Base-by-base conservation (phyloP, 2,329 filamentous ascomycete species). In the Microcera coccophila region DNA sequence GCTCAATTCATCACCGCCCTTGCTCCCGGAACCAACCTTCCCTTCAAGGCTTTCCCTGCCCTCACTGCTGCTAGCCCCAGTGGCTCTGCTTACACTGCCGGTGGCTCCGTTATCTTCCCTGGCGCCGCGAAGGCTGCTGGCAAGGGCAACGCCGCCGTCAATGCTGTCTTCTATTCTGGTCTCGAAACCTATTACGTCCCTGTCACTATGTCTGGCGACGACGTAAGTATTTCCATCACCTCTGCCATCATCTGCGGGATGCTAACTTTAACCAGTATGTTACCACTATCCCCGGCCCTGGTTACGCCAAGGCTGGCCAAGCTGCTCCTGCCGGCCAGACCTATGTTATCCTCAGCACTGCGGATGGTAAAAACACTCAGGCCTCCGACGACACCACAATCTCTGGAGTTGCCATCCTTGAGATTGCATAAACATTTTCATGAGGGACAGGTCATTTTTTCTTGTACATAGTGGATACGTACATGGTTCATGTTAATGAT, bases 21-120 rank as follows among this genome's bases (percentile, higher is more conserved):
- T 85, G 81, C 62, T 79, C 82, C 2, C 49, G 65, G 5, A 67
- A 63, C 52, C 82, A 82, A 59, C 64, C 71, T 0, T 50, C 65
- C 2, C 68, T 85, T 86, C 58, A 79, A 73, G 64, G 74, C 78
- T 0, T 83, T 84, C 65, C 78, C 79, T 4, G 48, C 58, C 11
- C 65, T 84, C 14, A 48, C 58, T 15, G 48, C 65, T 3, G 50
- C 59, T 18, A 46, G 63, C 14, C 54, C 52, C 7, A 53, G 5
- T 17, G 18, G 33, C 20, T 15, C 15, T n/a, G 33, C 5, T 20
- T 19, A 19, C 18, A 12, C 8, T 5, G 33, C 33, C 4, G 33
- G 33, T 19, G 31, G 26, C 22, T 36, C 40, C 9, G 12, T 47
- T n/a, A 34, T 22, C 8, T 42, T 50, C 11, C 20, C 41, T 10